Evolutionary conservation across 257 asterid species (phyloP).

Genomic region (Fraxinus quadrangulata): DNA sequence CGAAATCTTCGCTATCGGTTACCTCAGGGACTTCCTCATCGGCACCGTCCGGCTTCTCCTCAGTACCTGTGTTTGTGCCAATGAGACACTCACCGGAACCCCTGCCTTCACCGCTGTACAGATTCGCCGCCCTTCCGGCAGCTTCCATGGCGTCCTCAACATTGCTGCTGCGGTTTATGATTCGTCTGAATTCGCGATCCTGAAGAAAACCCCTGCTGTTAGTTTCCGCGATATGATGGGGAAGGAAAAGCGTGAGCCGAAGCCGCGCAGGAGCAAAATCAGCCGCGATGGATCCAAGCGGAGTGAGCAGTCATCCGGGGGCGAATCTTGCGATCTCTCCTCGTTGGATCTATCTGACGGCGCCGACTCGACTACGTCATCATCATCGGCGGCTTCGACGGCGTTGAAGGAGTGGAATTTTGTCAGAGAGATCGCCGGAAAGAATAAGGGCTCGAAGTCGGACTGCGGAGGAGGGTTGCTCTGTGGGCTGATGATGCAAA

Average conservation of each 20-base stretch:
- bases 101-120: constrained; percentile 81
- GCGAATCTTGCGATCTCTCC: constrained; percentile 62
- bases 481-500: constrained; percentile 69
- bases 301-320: constrained; percentile 63
- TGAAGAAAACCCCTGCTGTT: constrained; percentile 58
- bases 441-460: constrained; percentile 43
- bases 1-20: constrained; percentile 77
- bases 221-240: constrained; percentile 64
- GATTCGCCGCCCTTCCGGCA: constrained; percentile 82
- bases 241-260: constrained; percentile 43
- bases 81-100: constrained; percentile 29
- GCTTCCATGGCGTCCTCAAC: constrained; percentile 81
- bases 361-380: constrained; percentile 64
- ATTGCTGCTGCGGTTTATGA: constrained; percentile 62
- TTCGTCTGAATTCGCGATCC: constrained; percentile 49
- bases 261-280: constrained; percentile 47
- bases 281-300: constrained; percentile 65
- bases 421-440: constrained; percentile 56
- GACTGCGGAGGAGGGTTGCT: constrained; percentile 55
- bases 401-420: constrained; percentile 73
- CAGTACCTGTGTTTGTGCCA: constrained; percentile 39
- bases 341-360: constrained; percentile 54
- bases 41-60: constrained; percentile 80
- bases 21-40: constrained; percentile 56
- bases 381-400: constrained; percentile 59